A percentile compares a stretch with the other conserved stretches of the same genome.
Conservation (phyloP, 257 asterid genomes). For the Lycium ferocissimum region DNA sequence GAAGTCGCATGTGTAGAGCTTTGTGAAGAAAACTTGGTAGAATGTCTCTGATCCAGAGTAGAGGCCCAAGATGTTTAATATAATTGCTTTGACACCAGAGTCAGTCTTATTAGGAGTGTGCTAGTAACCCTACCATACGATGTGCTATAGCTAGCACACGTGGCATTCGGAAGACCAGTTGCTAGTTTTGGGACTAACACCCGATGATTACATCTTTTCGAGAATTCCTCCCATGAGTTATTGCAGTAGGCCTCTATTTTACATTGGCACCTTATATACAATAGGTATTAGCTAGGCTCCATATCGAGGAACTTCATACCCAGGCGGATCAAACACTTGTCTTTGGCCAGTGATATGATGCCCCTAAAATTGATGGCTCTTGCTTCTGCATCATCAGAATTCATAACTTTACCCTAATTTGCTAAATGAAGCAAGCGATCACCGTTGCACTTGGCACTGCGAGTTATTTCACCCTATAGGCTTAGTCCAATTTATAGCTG, state of each 20-base stretch:
- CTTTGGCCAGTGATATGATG: not conserved
- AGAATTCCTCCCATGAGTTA: too few species aligned
- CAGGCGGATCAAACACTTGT: not conserved
- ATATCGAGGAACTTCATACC: not conserved
- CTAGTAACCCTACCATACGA: not conserved
- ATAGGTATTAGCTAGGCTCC: not conserved
- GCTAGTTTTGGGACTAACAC: too few species aligned
- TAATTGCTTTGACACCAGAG: not conserved
- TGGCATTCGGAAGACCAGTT: not conserved
- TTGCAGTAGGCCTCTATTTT: not conserved
- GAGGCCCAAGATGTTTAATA: not conserved
- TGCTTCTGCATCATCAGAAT: not conserved
- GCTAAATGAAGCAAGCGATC: not conserved
- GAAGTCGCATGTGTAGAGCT: not conserved
- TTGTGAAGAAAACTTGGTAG: not conserved
- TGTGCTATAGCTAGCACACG: not conserved
- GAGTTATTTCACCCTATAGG: not conserved
- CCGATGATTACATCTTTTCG: too few species aligned
- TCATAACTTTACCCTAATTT: not conserved
- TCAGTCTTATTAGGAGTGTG: not conserved
- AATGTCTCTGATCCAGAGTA: not conserved
- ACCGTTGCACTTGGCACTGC: not conserved
- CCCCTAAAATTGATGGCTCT: not conserved
- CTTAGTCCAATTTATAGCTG: not conserved
- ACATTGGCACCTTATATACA: not conserved